A percentile compares a stretch with the other conserved stretches of the same genome.
These are phyloP conservation scores for Botrytis hyacinthi DNA, from an alignment of 2,329 filamentous ascomycete genomes.

Conservation along the genomic window DNA sequence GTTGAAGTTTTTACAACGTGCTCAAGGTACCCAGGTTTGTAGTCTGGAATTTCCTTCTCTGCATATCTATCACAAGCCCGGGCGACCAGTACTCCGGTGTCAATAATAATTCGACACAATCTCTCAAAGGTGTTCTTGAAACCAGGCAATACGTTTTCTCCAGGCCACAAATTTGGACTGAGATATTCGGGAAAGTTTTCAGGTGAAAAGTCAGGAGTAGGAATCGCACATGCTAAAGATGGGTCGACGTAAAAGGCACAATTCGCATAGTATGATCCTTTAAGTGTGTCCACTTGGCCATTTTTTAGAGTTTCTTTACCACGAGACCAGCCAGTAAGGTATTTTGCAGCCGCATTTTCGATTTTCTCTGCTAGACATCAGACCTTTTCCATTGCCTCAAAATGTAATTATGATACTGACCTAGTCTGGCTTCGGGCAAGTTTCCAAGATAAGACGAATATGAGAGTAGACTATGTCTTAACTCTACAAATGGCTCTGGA, in stretches of 20 bases:
- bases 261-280: conserved; percentile 83
- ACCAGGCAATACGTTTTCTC: conserved; percentile 64
- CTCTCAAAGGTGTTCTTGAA: conserved; percentile 72
- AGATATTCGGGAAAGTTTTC: conserved; percentile 83
- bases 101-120: conserved; percentile 82
- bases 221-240: conserved; percentile 58
- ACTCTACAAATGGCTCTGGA: conserved; percentile 64
- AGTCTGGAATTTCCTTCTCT: conserved; percentile 71
- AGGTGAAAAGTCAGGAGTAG: conserved; percentile 55
- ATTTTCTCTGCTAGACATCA: conserved; percentile 47
- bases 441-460: conserved; percentile 89
- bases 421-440: conserved; percentile 67
- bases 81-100: conserved; percentile 84
- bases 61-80: conserved; percentile 88
- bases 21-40: conserved; percentile 77
- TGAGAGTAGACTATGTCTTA: conserved; percentile 74
- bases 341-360: conserved; percentile 60
- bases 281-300: conserved; percentile 74
- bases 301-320: conserved; percentile 80
- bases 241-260: conserved; percentile 73
- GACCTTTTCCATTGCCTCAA: conserved; percentile 18
- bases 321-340: conserved; percentile 72
- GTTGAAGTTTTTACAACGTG: conserved; percentile 80
- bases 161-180: conserved; percentile 85
- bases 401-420: conserved; percentile 46